A percentile compares a stretch with the other conserved stretches of the same genome.
These are phyloP conservation scores for Peronospora destructor DNA, from an alignment of 352 stramenopile species.

Conservation along the genomic window DNA sequence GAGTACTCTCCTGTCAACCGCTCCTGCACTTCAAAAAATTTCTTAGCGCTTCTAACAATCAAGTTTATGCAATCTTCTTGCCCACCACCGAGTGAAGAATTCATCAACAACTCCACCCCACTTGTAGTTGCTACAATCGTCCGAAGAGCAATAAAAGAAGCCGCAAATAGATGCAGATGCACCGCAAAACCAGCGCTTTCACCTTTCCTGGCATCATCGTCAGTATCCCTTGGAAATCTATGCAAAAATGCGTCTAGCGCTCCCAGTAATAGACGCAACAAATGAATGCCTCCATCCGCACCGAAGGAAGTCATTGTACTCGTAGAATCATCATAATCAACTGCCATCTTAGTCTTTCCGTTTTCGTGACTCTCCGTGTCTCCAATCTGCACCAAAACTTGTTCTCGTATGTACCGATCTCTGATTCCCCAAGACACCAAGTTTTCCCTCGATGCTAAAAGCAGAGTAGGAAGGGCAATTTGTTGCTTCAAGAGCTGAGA, in stretches of 20 bases:
- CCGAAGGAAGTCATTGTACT: constrained; percentile 9
- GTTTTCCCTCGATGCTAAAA: constrained; percentile 54
- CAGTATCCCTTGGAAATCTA: constrained; percentile 5
- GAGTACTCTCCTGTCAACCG: constrained; percentile 43
- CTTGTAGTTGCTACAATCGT: constrained; percentile 29
- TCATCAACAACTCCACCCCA: constrained; percentile 41
- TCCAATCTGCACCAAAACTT: constrained; percentile 39
- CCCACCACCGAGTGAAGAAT: constrained; percentile 32
- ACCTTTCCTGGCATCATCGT: constrained; percentile 16
- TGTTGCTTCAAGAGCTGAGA: constrained; percentile 34
- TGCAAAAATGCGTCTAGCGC: constrained; percentile 56
- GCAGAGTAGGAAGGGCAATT: constrained; percentile 38
- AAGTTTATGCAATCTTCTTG: constrained; percentile 50
- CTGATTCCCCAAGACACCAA: constrained; percentile 60
- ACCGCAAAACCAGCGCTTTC: constrained; percentile 24
- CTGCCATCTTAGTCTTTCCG: not conserved
- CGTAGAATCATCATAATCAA: not conserved
- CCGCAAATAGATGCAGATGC: constrained; percentile 42
- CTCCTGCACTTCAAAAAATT: constrained; percentile 58
- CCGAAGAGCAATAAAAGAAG: constrained; percentile 37
- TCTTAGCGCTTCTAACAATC: constrained; percentile 47
- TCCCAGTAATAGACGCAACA: constrained; percentile 42
- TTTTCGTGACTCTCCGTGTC: not conserved
- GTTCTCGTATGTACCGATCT: constrained; percentile 45
- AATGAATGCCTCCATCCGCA: constrained; percentile 46